These are phyloP conservation scores for Erythrophleum ivorense DNA, from an alignment of 331 rosid species.

Conservation along the genomic window DNA sequence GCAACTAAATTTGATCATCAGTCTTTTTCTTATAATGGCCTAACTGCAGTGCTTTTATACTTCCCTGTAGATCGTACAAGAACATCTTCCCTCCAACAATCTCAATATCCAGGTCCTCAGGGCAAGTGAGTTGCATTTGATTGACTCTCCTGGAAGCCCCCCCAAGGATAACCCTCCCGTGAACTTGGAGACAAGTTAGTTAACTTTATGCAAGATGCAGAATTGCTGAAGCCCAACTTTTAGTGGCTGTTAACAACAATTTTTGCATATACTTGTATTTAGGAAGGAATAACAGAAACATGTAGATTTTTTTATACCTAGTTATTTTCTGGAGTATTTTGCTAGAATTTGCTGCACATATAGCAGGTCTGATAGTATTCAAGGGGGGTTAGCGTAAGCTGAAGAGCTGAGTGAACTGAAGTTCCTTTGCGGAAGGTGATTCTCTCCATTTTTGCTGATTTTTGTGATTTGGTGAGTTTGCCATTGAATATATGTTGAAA, in stretches of 20 bases:
- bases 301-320: conserved; percentile 61
- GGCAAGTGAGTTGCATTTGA: conserved; percentile 48
- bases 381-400: conserved; percentile 44
- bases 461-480: conserved; percentile 43
- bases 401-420: conserved; percentile 42
- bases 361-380: conserved; percentile 41
- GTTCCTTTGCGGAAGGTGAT: conserved; percentile 29
- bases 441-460: conserved; percentile 47
- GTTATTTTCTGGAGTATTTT: conserved; percentile 47
- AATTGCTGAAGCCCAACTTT: conserved; percentile 34
- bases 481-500: conserved; percentile 43
- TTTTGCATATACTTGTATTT: conserved; percentile 48
- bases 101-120: conserved; percentile 51
- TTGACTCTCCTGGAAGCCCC: conserved; percentile 49
- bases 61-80: conserved; percentile 59
- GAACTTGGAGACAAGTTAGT: conserved; percentile 47
- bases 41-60: conserved; percentile 18
- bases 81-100: conserved; percentile 68
- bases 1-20: background rate
- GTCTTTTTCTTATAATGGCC: background rate
- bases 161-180: conserved; percentile 37
- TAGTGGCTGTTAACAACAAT: conserved; percentile 49
- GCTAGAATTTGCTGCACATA: conserved; percentile 46
- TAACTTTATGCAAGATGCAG: conserved; percentile 44
- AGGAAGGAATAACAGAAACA: conserved; percentile 51